These are phyloP conservation scores for Chrysosphaeria jannelii DNA, from an alignment of 2,329 filamentous ascomycete genomes.

Conservation along the genomic window DNA sequence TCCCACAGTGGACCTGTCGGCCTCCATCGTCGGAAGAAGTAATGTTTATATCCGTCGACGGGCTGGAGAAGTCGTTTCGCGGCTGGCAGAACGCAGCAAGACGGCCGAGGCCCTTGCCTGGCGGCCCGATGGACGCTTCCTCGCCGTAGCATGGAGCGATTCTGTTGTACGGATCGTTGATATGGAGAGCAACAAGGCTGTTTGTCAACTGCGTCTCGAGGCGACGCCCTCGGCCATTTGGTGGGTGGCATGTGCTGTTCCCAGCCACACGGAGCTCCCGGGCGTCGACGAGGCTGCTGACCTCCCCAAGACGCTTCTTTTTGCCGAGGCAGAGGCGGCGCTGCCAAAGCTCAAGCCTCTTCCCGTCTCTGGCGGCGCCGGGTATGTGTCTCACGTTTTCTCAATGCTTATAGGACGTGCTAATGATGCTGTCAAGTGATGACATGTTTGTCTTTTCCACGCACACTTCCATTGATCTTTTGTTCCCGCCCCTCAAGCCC, in stretches of 20 bases:
- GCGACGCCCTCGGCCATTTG: too few species aligned
- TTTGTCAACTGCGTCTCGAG: constrained; percentile 40
- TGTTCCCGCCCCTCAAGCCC: constrained; percentile 30
- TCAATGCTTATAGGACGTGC: background rate
- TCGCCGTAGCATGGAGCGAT: constrained; percentile 65
- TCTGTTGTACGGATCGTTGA: constrained; percentile 48
- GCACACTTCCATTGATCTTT: constrained; percentile 34
- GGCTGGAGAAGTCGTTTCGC: constrained; percentile 35
- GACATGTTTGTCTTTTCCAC: constrained; percentile 35
- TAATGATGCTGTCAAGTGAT: constrained; percentile 12
- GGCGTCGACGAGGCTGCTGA: constrained; percentile 11
- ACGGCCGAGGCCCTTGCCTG: constrained; percentile 22
- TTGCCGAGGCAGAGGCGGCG: constrained; percentile 46
- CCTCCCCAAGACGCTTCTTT: constrained; percentile 41
- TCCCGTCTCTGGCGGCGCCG: constrained; percentile 28
- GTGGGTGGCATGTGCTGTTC: constrained; percentile 8
- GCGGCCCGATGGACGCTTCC: constrained; percentile 33
- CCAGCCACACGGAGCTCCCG: too few species aligned
- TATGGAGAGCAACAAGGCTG: constrained; percentile 51
- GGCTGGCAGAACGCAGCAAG: constrained; percentile 13
- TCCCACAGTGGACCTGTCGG: constrained; percentile 61
- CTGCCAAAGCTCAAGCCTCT: constrained; percentile 49
- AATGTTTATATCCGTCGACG: constrained; percentile 47
- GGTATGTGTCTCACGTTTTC: constrained; percentile 15
- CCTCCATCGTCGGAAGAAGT: constrained; percentile 32